Percentiles rank a stretch among this genome's conserved stretches.
phyloP scores from a whole-genome alignment of 805 yeast genomes.

The Starmerella potacharoeniae region DNA sequence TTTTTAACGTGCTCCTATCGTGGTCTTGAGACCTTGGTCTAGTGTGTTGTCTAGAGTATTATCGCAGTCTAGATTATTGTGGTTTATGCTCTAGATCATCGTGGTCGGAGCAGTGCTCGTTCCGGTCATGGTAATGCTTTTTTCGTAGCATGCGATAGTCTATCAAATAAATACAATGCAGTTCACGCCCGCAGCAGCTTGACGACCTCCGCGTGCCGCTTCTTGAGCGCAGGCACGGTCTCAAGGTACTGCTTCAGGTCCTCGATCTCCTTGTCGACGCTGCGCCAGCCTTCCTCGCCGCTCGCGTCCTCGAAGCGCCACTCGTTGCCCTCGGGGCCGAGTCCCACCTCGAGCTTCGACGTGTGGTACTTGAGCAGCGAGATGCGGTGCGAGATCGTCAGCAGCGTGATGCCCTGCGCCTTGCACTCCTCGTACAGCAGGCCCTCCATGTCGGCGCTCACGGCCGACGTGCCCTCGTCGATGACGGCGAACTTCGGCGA shows the following conservation, averaged over 20 bases:
- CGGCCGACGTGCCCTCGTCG: conserved; percentile 93
- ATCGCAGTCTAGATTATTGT: no score
- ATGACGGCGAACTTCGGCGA: conserved; percentile 70
- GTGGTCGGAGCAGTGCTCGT: no score
- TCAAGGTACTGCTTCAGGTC: conserved; percentile 50
- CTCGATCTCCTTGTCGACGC: conserved; percentile 65
- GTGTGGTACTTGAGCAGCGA: conserved; percentile 77
- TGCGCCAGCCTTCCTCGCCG: conserved; percentile 50
- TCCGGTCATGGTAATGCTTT: not conserved
- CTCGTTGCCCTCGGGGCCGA: conserved; percentile 34
- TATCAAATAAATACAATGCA: not conserved
- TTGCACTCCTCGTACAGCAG: conserved; percentile 66
- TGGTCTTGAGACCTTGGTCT: no score
- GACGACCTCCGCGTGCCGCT: conserved; percentile 49
- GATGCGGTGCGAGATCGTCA: conserved; percentile 77
- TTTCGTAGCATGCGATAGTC: not conserved
- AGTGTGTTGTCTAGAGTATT: no score
- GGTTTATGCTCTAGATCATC: no score
- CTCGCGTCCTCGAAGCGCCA: conserved; percentile 59
- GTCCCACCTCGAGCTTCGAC: conserved; percentile 55
- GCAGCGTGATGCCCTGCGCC: conserved; percentile 56
- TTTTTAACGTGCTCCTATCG: no score
- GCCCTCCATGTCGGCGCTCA: conserved; percentile 81
- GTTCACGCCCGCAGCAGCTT: conserved; percentile 6
- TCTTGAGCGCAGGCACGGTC: conserved; percentile 47